A percentile compares a stretch with the other conserved stretches of the same genome.
phyloP scores from a whole-genome alignment of 2,329 filamentous ascomycete species.

The Ophiosphaerella korrae region DNA sequence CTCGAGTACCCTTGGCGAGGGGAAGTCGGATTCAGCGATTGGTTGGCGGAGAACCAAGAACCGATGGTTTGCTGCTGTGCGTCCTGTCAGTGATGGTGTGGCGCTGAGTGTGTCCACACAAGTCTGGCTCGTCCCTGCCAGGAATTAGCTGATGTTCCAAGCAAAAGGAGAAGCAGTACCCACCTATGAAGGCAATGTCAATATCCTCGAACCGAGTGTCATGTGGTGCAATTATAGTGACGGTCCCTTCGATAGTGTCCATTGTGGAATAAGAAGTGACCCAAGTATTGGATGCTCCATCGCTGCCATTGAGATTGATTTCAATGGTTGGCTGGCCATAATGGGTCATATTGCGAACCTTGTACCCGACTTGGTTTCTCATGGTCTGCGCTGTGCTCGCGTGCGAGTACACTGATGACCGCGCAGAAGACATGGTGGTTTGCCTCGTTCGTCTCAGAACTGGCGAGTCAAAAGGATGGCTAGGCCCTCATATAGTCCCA shows the following conservation, averaged over 20 bases:
- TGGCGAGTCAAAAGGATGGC: constrained; percentile 12
- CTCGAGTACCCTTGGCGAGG: constrained; percentile 59
- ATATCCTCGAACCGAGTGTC: constrained; percentile 64
- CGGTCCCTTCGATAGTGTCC: constrained; percentile 62
- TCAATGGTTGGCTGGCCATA: constrained; percentile 49
- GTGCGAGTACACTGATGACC: constrained; percentile 24
- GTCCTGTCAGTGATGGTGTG: constrained; percentile 58
- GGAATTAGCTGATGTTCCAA: constrained; percentile 16
- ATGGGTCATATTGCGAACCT: constrained; percentile 39
- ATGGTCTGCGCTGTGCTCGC: constrained; percentile 37
- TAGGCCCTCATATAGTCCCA: constrained; percentile 8
- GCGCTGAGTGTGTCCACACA: constrained; percentile 61
- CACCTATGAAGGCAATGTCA: constrained; percentile 63
- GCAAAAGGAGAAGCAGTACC: background rate
- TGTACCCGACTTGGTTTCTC: constrained; percentile 40
- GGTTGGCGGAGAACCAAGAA: constrained; percentile 69
- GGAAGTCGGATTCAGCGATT: constrained; percentile 58
- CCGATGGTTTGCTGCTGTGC: constrained; percentile 62
- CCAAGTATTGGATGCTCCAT: constrained; percentile 35
- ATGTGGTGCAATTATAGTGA: constrained; percentile 55
- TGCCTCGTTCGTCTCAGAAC: constrained; percentile 15
- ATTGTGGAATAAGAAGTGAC: constrained; percentile 61
- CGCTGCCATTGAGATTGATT: constrained; percentile 47
- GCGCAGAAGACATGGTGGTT: constrained; percentile 27
- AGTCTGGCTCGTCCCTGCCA: constrained; percentile 56